These are phyloP conservation scores for Davidsoniella eucalypti DNA, from an alignment of 2,329 filamentous ascomycete species.

Conservation along the genomic window DNA sequence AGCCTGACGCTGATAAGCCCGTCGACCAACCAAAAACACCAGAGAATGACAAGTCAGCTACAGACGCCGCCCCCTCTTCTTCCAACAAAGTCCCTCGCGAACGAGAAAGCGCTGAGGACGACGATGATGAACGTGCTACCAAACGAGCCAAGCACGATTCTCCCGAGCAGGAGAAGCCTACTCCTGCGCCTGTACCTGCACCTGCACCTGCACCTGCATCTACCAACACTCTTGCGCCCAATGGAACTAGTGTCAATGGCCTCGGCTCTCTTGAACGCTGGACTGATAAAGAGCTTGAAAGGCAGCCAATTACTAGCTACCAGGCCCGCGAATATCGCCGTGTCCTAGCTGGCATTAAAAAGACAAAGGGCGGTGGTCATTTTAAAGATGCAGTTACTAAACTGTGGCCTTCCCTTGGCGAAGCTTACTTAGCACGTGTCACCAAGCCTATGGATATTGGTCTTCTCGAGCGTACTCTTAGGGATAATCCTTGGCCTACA, in stretches of 20 bases:
- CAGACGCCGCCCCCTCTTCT: constrained; percentile 30
- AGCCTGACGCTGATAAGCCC: background rate
- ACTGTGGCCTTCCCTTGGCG: constrained; percentile 59
- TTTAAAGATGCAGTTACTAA: constrained; percentile 67
- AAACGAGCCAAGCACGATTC: constrained; percentile 67
- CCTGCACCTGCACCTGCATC: constrained; percentile 14
- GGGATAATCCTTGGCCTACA: constrained; percentile 47
- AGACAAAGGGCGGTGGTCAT: constrained; percentile 61
- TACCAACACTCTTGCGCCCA: constrained; percentile 15
- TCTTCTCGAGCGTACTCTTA: constrained; percentile 67
- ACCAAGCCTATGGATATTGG: constrained; percentile 69
- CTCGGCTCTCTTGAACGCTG: constrained; percentile 23
- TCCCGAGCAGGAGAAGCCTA: constrained; percentile 23
- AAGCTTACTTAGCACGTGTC: constrained; percentile 52
- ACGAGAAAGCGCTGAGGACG: constrained; percentile 55
- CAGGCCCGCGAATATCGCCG: constrained; percentile 48
- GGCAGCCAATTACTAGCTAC: constrained; percentile 36
- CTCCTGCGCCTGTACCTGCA: constrained; percentile 11
- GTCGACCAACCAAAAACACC: background rate
- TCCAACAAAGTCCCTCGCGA: constrained; percentile 51
- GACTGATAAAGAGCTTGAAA: constrained; percentile 27
- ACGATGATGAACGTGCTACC: constrained; percentile 46
- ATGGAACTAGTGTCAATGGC: constrained; percentile 16
- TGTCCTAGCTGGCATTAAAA: constrained; percentile 60
- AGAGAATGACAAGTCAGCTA: constrained; percentile 14